phyloP scores from a whole-genome alignment of 2,329 filamentous ascomycete species.

The Neurospora sp. region DNA sequence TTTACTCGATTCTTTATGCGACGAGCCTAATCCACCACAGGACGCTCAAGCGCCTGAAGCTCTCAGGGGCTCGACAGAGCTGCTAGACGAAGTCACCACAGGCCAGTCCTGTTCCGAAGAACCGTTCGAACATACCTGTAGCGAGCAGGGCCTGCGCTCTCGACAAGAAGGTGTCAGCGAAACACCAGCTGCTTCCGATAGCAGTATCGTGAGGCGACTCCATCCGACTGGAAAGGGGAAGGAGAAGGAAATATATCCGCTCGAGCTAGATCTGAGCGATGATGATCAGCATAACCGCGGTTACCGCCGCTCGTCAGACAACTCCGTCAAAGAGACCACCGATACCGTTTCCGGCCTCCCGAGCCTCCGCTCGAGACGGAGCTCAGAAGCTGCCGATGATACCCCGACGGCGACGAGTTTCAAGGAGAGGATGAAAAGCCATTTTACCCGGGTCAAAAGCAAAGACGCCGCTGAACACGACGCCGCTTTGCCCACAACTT shows the following conservation, averaged over 20 bases:
- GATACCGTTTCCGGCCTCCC: neutral
- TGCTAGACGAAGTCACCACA: neutral
- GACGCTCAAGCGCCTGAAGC: neutral
- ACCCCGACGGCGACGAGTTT: neutral
- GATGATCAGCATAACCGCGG: neutral
- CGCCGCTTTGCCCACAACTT: neutral
- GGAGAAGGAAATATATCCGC: neutral
- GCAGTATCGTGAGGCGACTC: neutral
- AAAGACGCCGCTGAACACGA: neutral
- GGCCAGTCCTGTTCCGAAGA: neutral
- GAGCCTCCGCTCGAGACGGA: neutral
- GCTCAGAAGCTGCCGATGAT: neutral
- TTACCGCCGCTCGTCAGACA: neutral
- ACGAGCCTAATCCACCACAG: neutral
- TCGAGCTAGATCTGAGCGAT: neutral
- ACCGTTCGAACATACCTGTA: neutral
- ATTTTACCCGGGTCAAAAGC: neutral
- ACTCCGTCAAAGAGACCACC: neutral
- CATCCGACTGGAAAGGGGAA: neutral
- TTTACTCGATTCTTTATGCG: neutral
- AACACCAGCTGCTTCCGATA: neutral
- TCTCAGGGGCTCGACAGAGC: neutral
- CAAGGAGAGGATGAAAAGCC: neutral
- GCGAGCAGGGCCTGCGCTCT: neutral
- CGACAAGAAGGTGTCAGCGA: neutral